These are phyloP conservation scores for Boletellus emodensis DNA, from an alignment of 768 basidiomycete species.

Conservation along the genomic window DNA sequence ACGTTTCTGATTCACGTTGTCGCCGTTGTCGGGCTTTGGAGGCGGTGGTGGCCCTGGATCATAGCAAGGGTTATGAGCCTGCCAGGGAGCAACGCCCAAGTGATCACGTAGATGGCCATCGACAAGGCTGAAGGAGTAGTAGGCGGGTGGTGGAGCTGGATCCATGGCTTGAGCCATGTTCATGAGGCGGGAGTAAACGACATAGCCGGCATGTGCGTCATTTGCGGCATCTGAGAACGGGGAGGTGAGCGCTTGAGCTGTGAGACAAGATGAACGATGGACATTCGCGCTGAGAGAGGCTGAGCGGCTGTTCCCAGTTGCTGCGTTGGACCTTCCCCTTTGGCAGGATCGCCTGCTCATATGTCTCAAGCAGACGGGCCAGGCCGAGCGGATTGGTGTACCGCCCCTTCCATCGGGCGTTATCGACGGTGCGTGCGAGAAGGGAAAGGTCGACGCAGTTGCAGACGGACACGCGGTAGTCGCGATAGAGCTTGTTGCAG, in stretches of 20 bases:
- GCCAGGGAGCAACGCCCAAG: constrained; percentile 40
- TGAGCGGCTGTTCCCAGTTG: constrained; percentile 63
- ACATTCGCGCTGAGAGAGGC: constrained; percentile 55
- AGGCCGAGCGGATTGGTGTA: constrained; percentile 61
- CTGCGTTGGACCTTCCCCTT: constrained; percentile 63
- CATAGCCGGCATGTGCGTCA: constrained; percentile 64
- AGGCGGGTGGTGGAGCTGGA: constrained; percentile 32
- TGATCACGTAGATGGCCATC: constrained; percentile 45
- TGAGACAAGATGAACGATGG: constrained; percentile 22
- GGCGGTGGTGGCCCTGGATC: constrained; percentile 71
- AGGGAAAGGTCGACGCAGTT: constrained; percentile 67
- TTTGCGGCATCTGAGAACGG: constrained; percentile 57
- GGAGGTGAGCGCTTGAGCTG: neutral
- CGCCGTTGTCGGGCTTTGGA: constrained; percentile 33
- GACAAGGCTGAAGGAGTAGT: constrained; percentile 56
- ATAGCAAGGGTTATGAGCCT: constrained; percentile 58
- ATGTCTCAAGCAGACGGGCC: constrained; percentile 59
- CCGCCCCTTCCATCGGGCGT: constrained; percentile 66
- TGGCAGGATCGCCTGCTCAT: constrained; percentile 45
- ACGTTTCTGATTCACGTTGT: constrained; percentile 8
- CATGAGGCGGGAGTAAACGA: constrained; percentile 45
- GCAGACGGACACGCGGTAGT: constrained; percentile 38
- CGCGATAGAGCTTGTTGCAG: constrained; percentile 57
- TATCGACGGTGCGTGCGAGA: constrained; percentile 68
- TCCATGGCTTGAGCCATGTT: constrained; percentile 39